Evolutionary conservation across 2,329 filamentous ascomycete species (phyloP).

Genomic region (Xylariomycetidae sp.): DNA sequence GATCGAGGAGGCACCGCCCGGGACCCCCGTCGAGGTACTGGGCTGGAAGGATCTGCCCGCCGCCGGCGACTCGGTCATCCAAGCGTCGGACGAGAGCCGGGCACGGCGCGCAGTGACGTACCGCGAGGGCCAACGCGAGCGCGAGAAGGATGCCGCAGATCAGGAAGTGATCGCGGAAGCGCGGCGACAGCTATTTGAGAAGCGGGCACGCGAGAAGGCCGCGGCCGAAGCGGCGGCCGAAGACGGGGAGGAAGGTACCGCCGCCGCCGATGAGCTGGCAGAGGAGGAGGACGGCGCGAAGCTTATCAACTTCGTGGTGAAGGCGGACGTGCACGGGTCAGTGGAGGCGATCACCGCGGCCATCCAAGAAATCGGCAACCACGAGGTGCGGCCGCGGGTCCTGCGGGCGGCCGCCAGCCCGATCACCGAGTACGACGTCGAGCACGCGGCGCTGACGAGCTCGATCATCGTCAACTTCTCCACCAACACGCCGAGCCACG

Average conservation of each 20-base stretch:
- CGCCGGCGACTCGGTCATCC: constrained; percentile 81
- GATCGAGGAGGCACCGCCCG: constrained; percentile 70
- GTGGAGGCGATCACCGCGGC: constrained; percentile 83
- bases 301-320: constrained; percentile 76
- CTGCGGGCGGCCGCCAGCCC: constrained; percentile 73
- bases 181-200: constrained; percentile 51
- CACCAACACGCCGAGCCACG: constrained; percentile 57
- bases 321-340: constrained; percentile 88
- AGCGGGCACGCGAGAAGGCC: constrained; percentile 54
- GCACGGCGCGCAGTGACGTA: constrained; percentile 75
- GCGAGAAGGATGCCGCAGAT: constrained; percentile 69
- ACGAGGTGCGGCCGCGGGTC: constrained; percentile 72
- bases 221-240: constrained; percentile 14
- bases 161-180: constrained; percentile 69
- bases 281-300: constrained; percentile 38
- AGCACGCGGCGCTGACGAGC: constrained; percentile 72
- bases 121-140: constrained; percentile 64
- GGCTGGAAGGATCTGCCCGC: constrained; percentile 83
- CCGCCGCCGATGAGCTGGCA: constrained; percentile 23
- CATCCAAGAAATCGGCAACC: constrained; percentile 72
- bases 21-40: constrained; percentile 84
- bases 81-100: constrained; percentile 71
- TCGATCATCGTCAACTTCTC: constrained; percentile 87
- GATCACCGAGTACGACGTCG: constrained; percentile 79
- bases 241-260: constrained; percentile 12